Evolutionary conservation across 2,329 filamentous ascomycete species (phyloP), one percentile per base, ranked within the genome.

Genomic region (Epicoccum nigrum): DNA sequence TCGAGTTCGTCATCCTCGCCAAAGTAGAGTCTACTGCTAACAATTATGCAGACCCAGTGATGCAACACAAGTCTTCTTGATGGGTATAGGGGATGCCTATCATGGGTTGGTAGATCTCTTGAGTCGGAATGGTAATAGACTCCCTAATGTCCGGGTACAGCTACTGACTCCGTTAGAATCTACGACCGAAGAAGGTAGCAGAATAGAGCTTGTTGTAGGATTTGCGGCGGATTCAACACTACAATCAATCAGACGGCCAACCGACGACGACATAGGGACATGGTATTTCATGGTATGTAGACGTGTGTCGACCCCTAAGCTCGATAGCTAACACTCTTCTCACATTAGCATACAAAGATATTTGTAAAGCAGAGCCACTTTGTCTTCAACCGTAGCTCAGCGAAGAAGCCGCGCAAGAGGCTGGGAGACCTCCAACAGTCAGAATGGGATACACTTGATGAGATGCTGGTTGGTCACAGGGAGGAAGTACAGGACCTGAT

Each of bases 61-160:
- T 2, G 80, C 83, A 0, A 85, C 87, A 5, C 85, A 93, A 44
- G 84, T 97, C 13, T 89, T 96, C 68, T 79, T 99, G 17, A 81
- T 99, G 68, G 93, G 94, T 0, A 85, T 96, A 1, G 94, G 94
- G n/a, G 87, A 91, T 63, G 90, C 94, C 1, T 96, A 94, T 66
- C 79, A 89, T 3, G 92, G 90, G 1, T 83, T 97, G 39, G 87
- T 94, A 51, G 83, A 92, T 49, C 83, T 97, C 4, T 79, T 97
- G 5, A 87, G 87, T 8, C 87, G 87, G 61, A 81, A 91, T 76
- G 85, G 89, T 90, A 79, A 51, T 73, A 60, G 30, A 17, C 4
- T 4, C 17, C 4, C 13, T 15, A 9, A 3, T 25, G 0, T 4
- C 4, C 13, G 20, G 33, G 9, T n/a, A 44, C 17, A 1, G 33